Evolutionary conservation across 2,329 filamentous ascomycete genomes (phyloP).

Genomic region (Chaetomiaceae sp.): DNA sequence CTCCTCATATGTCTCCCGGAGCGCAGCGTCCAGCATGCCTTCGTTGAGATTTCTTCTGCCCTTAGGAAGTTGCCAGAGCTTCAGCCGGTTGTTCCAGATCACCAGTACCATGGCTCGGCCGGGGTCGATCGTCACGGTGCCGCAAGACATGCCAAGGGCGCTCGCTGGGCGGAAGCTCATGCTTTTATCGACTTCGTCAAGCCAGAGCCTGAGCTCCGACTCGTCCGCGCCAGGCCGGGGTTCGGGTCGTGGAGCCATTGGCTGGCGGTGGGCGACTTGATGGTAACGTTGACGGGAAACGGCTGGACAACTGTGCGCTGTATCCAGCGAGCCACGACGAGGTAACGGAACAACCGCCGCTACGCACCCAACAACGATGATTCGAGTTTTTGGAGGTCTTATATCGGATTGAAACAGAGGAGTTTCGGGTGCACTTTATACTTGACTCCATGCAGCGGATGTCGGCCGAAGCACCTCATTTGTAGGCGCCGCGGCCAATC

Average conservation of each 20-base stretch:
- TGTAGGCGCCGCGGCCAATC: conserved; percentile 4
- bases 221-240: conserved; percentile 9
- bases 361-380: neutral
- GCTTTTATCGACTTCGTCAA: conserved; percentile 30
- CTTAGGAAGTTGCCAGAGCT: conserved; percentile 45
- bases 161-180: conserved; percentile 40
- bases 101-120: conserved; percentile 36
- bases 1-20: conserved; percentile 47
- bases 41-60: conserved; percentile 47
- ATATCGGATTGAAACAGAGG: no score
- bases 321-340: neutral
- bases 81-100: conserved; percentile 40
- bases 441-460: neutral
- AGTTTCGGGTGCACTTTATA: no score
- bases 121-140: conserved; percentile 43
- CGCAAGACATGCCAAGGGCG: conserved; percentile 43
- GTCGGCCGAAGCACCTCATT: neutral
- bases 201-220: conserved; percentile 13
- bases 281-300: neutral
- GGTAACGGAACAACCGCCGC: neutral
- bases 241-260: conserved; percentile 5
- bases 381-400: no score
- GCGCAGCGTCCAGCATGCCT: conserved; percentile 38
- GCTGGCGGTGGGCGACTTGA: neutral
- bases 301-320: neutral